phyloP scores from a whole-genome alignment of 805 yeast genomes.

The Saccharomycopsis sp. region DNA sequence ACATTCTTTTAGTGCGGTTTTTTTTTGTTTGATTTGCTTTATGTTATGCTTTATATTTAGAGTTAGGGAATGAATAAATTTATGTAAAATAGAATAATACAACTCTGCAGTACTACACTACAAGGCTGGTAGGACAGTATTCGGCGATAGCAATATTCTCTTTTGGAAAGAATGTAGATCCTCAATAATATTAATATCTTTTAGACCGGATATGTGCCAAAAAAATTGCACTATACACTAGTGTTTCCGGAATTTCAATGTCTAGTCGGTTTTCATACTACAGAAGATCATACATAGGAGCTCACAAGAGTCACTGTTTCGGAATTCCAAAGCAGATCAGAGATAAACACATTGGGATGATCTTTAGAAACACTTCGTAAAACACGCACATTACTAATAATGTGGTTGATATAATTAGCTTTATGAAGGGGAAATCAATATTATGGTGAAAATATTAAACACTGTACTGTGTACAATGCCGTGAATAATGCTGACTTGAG shows the following conservation, averaged over 20 bases:
- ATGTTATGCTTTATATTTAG: not conserved
- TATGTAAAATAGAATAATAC: not conserved
- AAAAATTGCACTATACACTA: not conserved
- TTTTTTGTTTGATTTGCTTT: not conserved
- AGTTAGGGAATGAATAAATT: not conserved
- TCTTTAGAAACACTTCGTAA: too few relatives aligned
- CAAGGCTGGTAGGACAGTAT: too few relatives aligned
- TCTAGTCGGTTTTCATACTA: not conserved
- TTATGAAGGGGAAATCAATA: too few relatives aligned
- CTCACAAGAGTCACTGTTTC: too few relatives aligned
- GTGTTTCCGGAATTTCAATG: not conserved
- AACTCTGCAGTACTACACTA: not conserved
- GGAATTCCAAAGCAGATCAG: not conserved
- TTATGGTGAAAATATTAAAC: too few relatives aligned
- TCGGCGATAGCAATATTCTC: too few relatives aligned
- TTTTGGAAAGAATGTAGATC: not conserved
- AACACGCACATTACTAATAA: too few relatives aligned
- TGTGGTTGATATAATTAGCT: too few relatives aligned
- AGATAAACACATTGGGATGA: too few relatives aligned
- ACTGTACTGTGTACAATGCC: too few relatives aligned
- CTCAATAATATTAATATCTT: not conserved
- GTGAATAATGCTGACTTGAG: too few relatives aligned
- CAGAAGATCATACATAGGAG: too few relatives aligned
- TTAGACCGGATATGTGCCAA: not conserved
- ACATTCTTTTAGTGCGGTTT: not conserved